A percentile compares a stretch with the other conserved stretches of the same genome.
Evolutionary conservation across 805 yeast species (phyloP).

Genomic region (Metschnikowia noctiluminum): DNA sequence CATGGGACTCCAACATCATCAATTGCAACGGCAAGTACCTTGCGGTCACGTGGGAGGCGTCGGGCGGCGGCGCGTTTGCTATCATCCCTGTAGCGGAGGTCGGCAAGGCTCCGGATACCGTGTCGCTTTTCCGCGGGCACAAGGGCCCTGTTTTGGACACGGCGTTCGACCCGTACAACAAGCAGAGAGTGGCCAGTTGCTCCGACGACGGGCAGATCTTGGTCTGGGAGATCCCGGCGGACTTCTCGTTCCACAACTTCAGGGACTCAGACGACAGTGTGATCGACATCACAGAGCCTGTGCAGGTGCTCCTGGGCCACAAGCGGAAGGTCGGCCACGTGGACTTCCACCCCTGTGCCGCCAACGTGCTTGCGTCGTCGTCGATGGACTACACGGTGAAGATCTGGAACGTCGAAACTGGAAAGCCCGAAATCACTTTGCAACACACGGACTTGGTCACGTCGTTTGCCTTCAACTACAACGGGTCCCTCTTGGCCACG

Average conservation of each 20-base stretch:
- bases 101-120: slow-evolving; percentile 91
- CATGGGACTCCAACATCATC: slow-evolving; percentile 93
- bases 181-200: slow-evolving; percentile 41
- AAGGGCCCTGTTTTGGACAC: slow-evolving; percentile 94
- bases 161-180: slow-evolving; percentile 90
- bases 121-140: slow-evolving; percentile 93
- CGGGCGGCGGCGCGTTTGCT: slow-evolving; percentile 98
- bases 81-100: slow-evolving; percentile 81
- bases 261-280: slow-evolving; percentile 52
- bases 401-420: slow-evolving; percentile 83
- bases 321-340: slow-evolving; percentile 92
- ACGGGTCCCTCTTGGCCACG: slow-evolving; percentile 84
- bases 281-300: slow-evolving; percentile 65
- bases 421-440: slow-evolving; percentile 65
- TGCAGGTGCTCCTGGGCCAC: slow-evolving; percentile 76
- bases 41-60: slow-evolving; percentile 87
- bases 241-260: slow-evolving; percentile 67
- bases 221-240: slow-evolving; percentile 84
- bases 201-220: slow-evolving; percentile 52
- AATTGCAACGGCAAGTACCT: slow-evolving; percentile 83
- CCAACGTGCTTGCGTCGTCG: slow-evolving; percentile 81
- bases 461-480: slow-evolving; percentile 87
- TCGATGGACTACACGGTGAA: slow-evolving; percentile 89
- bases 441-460: slow-evolving; percentile 89
- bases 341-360: slow-evolving; percentile 83